Conservation (phyloP, 257 asterid genomes). For the Anisodus tanguticus region DNA sequence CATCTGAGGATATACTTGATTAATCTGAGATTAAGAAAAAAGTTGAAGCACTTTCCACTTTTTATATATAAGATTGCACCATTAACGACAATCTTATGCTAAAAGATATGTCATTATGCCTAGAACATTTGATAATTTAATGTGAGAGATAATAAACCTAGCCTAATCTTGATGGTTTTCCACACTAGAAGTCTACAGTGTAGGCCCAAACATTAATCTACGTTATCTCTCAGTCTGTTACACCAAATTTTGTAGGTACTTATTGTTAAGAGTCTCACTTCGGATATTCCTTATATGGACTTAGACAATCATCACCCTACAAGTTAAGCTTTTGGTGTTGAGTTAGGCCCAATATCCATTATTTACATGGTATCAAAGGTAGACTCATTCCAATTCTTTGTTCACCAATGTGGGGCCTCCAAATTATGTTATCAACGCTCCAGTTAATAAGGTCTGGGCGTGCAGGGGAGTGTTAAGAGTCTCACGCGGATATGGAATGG, state of each 20-base stretch:
- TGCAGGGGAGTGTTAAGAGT: too few species aligned
- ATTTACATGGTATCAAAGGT: too few species aligned
- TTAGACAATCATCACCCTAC: too few species aligned
- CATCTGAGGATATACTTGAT: background rate
- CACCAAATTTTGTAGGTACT: background rate
- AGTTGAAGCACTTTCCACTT: background rate
- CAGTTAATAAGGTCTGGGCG: too few species aligned
- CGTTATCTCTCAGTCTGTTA: background rate
- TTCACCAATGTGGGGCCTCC: too few species aligned
- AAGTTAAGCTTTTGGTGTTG: too few species aligned
- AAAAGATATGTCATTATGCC: background rate
- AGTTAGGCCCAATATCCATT: too few species aligned
- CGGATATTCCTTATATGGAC: too few species aligned
- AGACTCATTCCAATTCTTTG: too few species aligned
- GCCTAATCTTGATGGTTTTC: background rate
- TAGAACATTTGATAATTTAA: background rate
- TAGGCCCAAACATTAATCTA: background rate
- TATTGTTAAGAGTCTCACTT: too few species aligned
- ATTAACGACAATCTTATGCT: background rate
- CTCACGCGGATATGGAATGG: too few species aligned
- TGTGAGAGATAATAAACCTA: background rate
- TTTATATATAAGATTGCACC: background rate
- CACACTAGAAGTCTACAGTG: background rate
- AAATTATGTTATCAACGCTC: too few species aligned
- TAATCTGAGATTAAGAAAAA: background rate